Evolutionary conservation across 1,139 yeast species (phyloP).

Genomic region (Protomyces lactucae-debilis): DNA sequence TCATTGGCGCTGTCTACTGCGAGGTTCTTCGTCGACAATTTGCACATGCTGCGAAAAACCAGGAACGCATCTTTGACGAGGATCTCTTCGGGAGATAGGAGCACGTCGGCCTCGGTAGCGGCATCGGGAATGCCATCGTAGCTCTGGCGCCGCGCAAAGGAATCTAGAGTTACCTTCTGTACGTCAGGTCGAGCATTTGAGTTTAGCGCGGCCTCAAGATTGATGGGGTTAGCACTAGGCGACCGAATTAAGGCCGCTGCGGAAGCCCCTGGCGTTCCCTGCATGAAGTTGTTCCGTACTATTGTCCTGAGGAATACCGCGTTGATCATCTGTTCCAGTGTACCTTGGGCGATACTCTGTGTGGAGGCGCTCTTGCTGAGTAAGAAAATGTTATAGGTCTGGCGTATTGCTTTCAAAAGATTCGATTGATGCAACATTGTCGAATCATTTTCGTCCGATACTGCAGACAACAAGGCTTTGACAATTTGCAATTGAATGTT

Average conservation of each 20-base stretch:
- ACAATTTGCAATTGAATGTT: slow-evolving; percentile 86
- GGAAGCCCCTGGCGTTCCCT: background rate
- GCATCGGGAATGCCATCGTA: slow-evolving; percentile 32
- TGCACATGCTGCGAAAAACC: slow-evolving; percentile 90
- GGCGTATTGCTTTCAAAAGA: slow-evolving; percentile 82
- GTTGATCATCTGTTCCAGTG: slow-evolving; percentile 82
- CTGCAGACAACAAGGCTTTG: slow-evolving; percentile 84
- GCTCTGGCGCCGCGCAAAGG: slow-evolving; percentile 34
- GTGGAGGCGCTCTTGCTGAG: slow-evolving; percentile 74
- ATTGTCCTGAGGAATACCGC: slow-evolving; percentile 64
- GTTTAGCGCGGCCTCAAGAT: slow-evolving; percentile 30
- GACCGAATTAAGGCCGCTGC: background rate
- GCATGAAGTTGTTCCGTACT: background rate
- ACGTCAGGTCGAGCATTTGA: no score
- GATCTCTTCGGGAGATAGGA: slow-evolving; percentile 55
- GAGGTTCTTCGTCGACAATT: slow-evolving; percentile 73
- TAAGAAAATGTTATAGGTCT: slow-evolving; percentile 85
- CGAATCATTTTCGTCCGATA: slow-evolving; percentile 55
- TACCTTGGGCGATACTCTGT: slow-evolving; percentile 94
- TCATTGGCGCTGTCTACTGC: slow-evolving; percentile 57
- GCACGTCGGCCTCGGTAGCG: slow-evolving; percentile 34
- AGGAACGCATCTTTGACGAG: slow-evolving; percentile 86
- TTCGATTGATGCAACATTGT: slow-evolving; percentile 90
- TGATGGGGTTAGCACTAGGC: background rate
- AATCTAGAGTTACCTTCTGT: slow-evolving; percentile 35